Evolutionary conservation across 2,329 filamentous ascomycete species (phyloP).

Genomic region (Nannizziopsis arthrosporioides): DNA sequence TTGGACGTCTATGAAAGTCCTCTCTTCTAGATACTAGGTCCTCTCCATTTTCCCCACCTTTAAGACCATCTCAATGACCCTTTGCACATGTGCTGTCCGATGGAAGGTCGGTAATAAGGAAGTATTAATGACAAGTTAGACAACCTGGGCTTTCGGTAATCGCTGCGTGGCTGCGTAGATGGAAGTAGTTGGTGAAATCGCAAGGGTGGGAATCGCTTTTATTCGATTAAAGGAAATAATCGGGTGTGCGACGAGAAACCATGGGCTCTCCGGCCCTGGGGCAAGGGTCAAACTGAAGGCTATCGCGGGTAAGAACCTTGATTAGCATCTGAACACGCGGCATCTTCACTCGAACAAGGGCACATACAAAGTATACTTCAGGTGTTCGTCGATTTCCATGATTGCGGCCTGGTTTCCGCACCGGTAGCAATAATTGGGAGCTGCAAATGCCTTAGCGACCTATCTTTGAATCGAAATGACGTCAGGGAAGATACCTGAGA

Average conservation of each 20-base stretch:
- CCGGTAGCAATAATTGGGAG: slow-evolving; percentile 91
- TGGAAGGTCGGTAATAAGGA: background rate
- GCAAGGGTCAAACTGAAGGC: slow-evolving; percentile 98
- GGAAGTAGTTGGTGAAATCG: background rate
- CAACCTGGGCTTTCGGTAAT: background rate
- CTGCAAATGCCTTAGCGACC: slow-evolving; percentile 46
- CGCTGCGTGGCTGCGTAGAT: background rate
- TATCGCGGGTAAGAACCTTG: slow-evolving; percentile 31
- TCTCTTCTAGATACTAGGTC: background rate
- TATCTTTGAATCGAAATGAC: background rate
- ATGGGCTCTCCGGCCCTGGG: slow-evolving; percentile 94
- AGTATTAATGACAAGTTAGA: background rate
- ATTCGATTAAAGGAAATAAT: slow-evolving; percentile 81
- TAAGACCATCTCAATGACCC: background rate
- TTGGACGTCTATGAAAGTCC: slow-evolving; percentile 1
- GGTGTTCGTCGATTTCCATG: slow-evolving; percentile 98
- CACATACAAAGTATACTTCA: slow-evolving; percentile 98
- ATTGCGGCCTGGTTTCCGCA: slow-evolving; percentile 99
- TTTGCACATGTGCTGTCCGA: slow-evolving; percentile 4
- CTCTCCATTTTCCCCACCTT: background rate
- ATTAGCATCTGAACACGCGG: slow-evolving; percentile 19
- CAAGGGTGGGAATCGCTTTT: background rate
- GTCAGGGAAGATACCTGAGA: slow-evolving; percentile 21
- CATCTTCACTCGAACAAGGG: background rate
- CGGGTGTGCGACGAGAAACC: slow-evolving; percentile 92